These are phyloP conservation scores for Gastrolobium villosum DNA, from an alignment of 306 rosid species.

Conservation along the genomic window DNA sequence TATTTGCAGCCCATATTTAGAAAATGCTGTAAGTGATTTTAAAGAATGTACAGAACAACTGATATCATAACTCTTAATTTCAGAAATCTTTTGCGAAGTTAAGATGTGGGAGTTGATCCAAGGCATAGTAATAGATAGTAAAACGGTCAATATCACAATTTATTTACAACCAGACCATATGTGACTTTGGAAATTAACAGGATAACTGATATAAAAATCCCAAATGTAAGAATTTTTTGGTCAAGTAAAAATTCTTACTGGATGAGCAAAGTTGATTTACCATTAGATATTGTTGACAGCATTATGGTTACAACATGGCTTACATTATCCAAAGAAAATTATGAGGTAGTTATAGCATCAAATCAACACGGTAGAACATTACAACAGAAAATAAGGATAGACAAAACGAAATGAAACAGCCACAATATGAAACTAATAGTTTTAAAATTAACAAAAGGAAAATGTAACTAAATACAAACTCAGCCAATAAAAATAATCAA, in stretches of 20 bases:
- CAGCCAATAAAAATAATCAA: constrained; percentile 20
- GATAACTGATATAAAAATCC: constrained; percentile 13
- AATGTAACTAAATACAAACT: constrained; percentile 40
- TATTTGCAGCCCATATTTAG: not conserved
- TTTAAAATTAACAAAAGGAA: constrained; percentile 29
- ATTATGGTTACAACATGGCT: constrained; percentile 7
- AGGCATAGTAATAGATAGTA: not conserved
- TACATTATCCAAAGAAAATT: not conserved
- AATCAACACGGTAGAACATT: constrained; percentile 25
- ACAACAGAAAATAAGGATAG: constrained; percentile 29
- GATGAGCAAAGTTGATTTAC: not conserved
- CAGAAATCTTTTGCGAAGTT: not conserved
- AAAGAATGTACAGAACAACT: not conserved
- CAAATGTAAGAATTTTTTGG: not conserved
- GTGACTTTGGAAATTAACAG: not conserved
- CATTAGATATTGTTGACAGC: not conserved
- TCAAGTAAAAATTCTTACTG: not conserved
- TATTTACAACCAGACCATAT: constrained; percentile 10
- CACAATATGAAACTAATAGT: not conserved
- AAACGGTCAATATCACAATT: not conserved
- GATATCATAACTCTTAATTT: not conserved
- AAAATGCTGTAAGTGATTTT: not conserved
- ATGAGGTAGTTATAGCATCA: constrained; percentile 8
- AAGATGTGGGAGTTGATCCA: not conserved
- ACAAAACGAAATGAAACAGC: not conserved